Percentiles rank a stretch among this genome's conserved stretches.
Evolutionary conservation across 2,329 filamentous ascomycete genomes (phyloP).

Genomic region (Colletotrichum tofieldiae): DNA sequence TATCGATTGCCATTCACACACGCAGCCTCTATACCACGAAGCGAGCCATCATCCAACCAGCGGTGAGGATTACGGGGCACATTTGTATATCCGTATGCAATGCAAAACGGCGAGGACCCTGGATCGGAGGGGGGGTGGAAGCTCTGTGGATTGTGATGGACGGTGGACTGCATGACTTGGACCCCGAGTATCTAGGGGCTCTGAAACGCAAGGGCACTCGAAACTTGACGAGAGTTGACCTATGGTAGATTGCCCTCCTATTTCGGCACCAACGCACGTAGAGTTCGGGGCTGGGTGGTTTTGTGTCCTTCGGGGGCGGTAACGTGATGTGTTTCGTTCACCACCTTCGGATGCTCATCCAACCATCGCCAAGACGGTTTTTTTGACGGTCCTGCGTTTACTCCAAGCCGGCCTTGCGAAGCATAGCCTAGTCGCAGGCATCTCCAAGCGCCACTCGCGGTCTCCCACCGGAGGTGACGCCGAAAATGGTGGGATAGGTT

Average conservation of each 20-base stretch:
- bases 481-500: neutral
- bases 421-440: neutral
- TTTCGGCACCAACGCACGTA: slow-evolving; percentile 2
- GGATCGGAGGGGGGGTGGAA: slow-evolving; percentile 16
- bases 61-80: slow-evolving; percentile 25
- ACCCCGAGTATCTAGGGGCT: slow-evolving; percentile 38
- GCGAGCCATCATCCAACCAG: slow-evolving; percentile 27
- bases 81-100: neutral
- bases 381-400: neutral
- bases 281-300: slow-evolving; percentile 16
- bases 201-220: slow-evolving; percentile 37
- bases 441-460: slow-evolving; percentile 6
- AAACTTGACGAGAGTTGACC: slow-evolving; percentile 30
- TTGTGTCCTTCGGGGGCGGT: neutral
- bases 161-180: slow-evolving; percentile 36
- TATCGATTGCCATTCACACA: slow-evolving; percentile 7
- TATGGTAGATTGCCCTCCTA: slow-evolving; percentile 12
- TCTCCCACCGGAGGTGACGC: neutral
- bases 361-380: slow-evolving; percentile 4
- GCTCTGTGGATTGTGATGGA: slow-evolving; percentile 13
- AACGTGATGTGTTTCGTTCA: slow-evolving; percentile 15
- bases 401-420: neutral
- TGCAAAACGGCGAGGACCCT: slow-evolving; percentile 37
- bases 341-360: slow-evolving; percentile 15
- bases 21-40: neutral